phyloP scores from a whole-genome alignment of 306 rosid species.

The Medicago lupulina region DNA sequence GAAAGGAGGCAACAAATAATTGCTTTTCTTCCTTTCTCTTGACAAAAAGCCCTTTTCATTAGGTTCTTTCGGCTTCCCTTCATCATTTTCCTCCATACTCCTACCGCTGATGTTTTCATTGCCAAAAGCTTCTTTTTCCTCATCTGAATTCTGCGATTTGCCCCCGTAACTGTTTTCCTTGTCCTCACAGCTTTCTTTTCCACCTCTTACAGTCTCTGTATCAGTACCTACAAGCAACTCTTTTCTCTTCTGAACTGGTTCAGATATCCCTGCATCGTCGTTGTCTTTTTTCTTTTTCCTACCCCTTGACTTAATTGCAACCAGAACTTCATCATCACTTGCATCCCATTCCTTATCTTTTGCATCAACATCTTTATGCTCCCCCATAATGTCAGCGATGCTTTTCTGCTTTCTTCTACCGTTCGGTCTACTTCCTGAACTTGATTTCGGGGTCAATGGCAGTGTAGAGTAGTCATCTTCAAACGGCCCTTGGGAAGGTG shows the following conservation, averaged over 20 bases:
- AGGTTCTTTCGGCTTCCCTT: conserved; percentile 42
- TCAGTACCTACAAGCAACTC: conserved; percentile 39
- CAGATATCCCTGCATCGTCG: conserved; percentile 37
- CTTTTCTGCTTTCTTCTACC: conserved; percentile 75
- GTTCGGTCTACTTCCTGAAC: conserved; percentile 44
- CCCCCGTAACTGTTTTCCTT: conserved; percentile 37
- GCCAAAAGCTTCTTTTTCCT: conserved; percentile 40
- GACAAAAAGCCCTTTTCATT: conserved; percentile 45
- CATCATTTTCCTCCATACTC: conserved; percentile 36
- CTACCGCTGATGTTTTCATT: conserved; percentile 27
- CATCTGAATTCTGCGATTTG: conserved; percentile 32
- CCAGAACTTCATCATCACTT: conserved; percentile 36
- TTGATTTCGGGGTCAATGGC: conserved; percentile 44
- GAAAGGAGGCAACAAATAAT: conserved; percentile 89
- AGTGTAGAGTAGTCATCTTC: conserved; percentile 59
- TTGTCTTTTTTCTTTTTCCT: conserved; percentile 52
- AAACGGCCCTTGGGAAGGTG: conserved; percentile 63
- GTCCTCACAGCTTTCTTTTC: conserved; percentile 38
- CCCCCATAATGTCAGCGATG: conserved; percentile 75
- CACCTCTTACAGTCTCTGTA: background rate
- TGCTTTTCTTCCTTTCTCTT: conserved; percentile 85
- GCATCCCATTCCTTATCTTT: conserved; percentile 40
- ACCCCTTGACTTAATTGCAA: conserved; percentile 31
- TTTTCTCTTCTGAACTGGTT: conserved; percentile 43
- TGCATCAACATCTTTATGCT: conserved; percentile 39